A percentile compares a stretch with the other conserved stretches of the same genome.
These are phyloP conservation scores for Hypoxylon sp. DNA, from an alignment of 2,329 filamentous ascomycete genomes.

Conservation along the genomic window DNA sequence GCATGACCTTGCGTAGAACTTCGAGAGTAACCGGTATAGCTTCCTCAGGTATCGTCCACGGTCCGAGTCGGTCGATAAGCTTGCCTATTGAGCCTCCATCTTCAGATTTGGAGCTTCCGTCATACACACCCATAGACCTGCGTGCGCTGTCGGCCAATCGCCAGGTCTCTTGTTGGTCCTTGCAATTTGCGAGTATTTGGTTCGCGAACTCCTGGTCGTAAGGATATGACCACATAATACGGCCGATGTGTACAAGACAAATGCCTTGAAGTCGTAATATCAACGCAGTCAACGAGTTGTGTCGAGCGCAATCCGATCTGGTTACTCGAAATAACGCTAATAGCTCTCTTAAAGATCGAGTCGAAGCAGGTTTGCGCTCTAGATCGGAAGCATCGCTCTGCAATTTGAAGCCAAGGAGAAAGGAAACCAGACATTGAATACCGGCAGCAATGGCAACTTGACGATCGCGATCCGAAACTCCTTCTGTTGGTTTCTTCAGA, in stretches of 20 bases:
- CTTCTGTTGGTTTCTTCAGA: slow-evolving; percentile 48
- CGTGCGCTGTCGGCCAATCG: slow-evolving; percentile 49
- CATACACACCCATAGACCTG: slow-evolving; percentile 47
- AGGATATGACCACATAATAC: slow-evolving; percentile 47
- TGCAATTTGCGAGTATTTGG: slow-evolving; percentile 45
- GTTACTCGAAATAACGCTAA: slow-evolving; percentile 48
- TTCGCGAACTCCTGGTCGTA: slow-evolving; percentile 44
- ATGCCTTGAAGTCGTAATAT: slow-evolving; percentile 53
- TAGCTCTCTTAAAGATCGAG: slow-evolving; percentile 50
- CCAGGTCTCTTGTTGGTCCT: slow-evolving; percentile 52
- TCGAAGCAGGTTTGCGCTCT: slow-evolving; percentile 61
- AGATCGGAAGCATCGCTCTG: slow-evolving; percentile 62
- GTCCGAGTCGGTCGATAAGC: slow-evolving; percentile 54
- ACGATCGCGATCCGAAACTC: slow-evolving; percentile 46
- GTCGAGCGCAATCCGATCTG: slow-evolving; percentile 47
- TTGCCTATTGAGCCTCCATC: slow-evolving; percentile 53
- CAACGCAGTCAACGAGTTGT: slow-evolving; percentile 47
- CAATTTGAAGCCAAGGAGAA: slow-evolving; percentile 68
- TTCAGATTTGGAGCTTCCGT: slow-evolving; percentile 45
- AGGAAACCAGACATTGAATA: slow-evolving; percentile 56
- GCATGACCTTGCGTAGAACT: slow-evolving; percentile 50
- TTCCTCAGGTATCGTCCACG: slow-evolving; percentile 53
- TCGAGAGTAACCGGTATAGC: slow-evolving; percentile 51
- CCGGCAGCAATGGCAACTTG: slow-evolving; percentile 51
- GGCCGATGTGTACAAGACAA: slow-evolving; percentile 48